Percentiles rank a stretch among this genome's conserved stretches.
Evolutionary conservation across 495 filamentous ascomycete species (phyloP).

Genomic region (Achaetomiella virescens): DNA sequence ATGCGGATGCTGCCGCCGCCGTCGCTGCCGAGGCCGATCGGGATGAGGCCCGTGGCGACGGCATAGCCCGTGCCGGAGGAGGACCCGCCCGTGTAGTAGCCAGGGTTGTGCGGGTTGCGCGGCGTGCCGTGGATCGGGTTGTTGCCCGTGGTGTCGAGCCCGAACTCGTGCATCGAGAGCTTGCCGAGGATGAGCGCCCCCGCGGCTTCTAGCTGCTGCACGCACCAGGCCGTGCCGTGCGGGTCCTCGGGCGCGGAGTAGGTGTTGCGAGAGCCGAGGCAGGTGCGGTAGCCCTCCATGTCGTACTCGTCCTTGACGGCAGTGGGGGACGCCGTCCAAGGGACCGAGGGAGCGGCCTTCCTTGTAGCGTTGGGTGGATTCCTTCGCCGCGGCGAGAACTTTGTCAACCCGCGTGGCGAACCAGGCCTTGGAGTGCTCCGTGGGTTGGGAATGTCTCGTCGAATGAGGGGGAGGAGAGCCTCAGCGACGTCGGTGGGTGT

Average conservation of each 20-base stretch:
- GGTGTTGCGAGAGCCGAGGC: conserved; percentile 47
- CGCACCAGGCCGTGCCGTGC: conserved; percentile 56
- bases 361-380: conserved; percentile 58
- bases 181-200: conserved; percentile 76
- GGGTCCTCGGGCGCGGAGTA: conserved; percentile 42
- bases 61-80: conserved; percentile 76
- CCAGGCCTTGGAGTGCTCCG: conserved; percentile 60
- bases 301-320: conserved; percentile 53
- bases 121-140: conserved; percentile 76
- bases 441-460: conserved; percentile 48
- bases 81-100: conserved; percentile 78
- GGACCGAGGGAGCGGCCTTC: conserved; percentile 54
- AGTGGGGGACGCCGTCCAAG: conserved; percentile 71
- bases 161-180: conserved; percentile 79
- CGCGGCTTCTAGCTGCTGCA: conserved; percentile 62
- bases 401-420: conserved; percentile 52
- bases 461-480: conserved; percentile 60
- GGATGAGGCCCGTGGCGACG: conserved; percentile 64
- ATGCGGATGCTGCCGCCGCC: conserved; percentile 79
- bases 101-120: conserved; percentile 63
- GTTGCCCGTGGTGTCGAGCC: conserved; percentile 74
- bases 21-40: conserved; percentile 75
- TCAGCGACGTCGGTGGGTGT: conserved; percentile 64
- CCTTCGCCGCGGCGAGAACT: conserved; percentile 59
- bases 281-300: conserved; percentile 63